Conservation (phyloP, 2,329 filamentous ascomycete species). For the Rhinocladiella mackenziei region DNA sequence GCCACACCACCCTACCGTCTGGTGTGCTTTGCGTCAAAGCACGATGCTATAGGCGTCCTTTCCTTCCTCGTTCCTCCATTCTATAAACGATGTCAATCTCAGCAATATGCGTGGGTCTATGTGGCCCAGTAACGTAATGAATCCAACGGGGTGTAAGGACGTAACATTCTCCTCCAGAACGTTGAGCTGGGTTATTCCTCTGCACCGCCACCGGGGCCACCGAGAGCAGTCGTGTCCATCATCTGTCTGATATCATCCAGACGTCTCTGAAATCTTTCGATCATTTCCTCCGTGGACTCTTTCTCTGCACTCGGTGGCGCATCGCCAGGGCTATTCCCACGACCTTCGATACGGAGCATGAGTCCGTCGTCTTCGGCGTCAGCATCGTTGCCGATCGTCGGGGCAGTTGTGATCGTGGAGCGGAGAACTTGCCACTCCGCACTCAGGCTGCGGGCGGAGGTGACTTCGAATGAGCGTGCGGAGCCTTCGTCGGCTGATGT, state of each 20-base stretch:
- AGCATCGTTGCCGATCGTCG: slow-evolving; percentile 60
- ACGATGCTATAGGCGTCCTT: too few relatives aligned
- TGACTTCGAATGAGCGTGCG: slow-evolving; percentile 53
- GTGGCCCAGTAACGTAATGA: too few relatives aligned
- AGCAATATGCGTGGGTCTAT: too few relatives aligned
- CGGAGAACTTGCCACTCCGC: slow-evolving; percentile 66
- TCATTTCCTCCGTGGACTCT: slow-evolving; percentile 43
- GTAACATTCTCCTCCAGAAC: too few relatives aligned
- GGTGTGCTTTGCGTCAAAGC: too few relatives aligned
- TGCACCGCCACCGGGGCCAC: too few relatives aligned
- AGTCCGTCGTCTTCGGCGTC: slow-evolving; percentile 46
- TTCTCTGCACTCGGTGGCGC: slow-evolving; percentile 31
- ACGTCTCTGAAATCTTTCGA: slow-evolving; percentile 44
- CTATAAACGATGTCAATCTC: too few relatives aligned
- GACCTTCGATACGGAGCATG: slow-evolving; percentile 45
- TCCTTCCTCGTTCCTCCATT: too few relatives aligned
- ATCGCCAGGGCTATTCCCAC: slow-evolving; percentile 24
- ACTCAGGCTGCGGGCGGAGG: slow-evolving; percentile 67
- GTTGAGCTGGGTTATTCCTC: too few relatives aligned
- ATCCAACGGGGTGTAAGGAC: too few relatives aligned
- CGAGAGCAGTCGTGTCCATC: slow-evolving; percentile 31
- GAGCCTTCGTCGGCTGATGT: slow-evolving; percentile 16
- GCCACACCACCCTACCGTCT: too few relatives aligned
- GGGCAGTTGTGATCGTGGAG: slow-evolving; percentile 54
- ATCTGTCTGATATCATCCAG: slow-evolving; percentile 43